These are phyloP conservation scores for Nicotiana knightiana DNA, from an alignment of 257 asterid genomes.

Conservation along the genomic window DNA sequence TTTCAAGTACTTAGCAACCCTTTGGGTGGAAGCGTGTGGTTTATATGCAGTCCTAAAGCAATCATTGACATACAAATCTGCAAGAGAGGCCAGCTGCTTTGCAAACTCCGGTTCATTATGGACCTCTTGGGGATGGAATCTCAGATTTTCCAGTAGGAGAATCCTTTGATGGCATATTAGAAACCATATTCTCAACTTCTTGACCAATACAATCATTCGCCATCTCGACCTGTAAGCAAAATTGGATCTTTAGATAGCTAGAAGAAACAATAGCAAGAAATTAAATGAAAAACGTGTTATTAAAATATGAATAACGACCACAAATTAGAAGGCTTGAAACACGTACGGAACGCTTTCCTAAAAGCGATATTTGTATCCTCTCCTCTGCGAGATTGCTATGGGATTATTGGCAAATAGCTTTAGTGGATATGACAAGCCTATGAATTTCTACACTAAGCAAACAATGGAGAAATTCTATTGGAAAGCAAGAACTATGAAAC, in stretches of 20 bases:
- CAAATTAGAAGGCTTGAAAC: too few species aligned
- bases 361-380: too few species aligned
- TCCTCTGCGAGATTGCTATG: too few species aligned
- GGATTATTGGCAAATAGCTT: too few species aligned
- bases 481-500: too few species aligned
- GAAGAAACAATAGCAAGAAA: background rate
- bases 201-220: slow-evolving; percentile 82
- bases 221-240: slow-evolving; percentile 48
- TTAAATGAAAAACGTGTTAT: background rate
- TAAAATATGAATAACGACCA: too few species aligned
- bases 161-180: slow-evolving; percentile 52
- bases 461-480: too few species aligned
- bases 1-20: slow-evolving; percentile 66
- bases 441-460: too few species aligned
- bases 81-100: slow-evolving; percentile 74
- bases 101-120: slow-evolving; percentile 54
- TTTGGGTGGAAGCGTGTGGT: slow-evolving; percentile 79
- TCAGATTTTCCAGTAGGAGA: slow-evolving; percentile 71
- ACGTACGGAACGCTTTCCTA: too few species aligned
- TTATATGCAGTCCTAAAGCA: slow-evolving; percentile 83
- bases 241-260: too few species aligned
- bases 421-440: too few species aligned
- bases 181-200: slow-evolving; percentile 65
- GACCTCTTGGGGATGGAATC: slow-evolving; percentile 73
- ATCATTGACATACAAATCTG: slow-evolving; percentile 18